phyloP scores from a whole-genome alignment of 768 basidiomycete genomes.

The Scleroderma citrinum region DNA sequence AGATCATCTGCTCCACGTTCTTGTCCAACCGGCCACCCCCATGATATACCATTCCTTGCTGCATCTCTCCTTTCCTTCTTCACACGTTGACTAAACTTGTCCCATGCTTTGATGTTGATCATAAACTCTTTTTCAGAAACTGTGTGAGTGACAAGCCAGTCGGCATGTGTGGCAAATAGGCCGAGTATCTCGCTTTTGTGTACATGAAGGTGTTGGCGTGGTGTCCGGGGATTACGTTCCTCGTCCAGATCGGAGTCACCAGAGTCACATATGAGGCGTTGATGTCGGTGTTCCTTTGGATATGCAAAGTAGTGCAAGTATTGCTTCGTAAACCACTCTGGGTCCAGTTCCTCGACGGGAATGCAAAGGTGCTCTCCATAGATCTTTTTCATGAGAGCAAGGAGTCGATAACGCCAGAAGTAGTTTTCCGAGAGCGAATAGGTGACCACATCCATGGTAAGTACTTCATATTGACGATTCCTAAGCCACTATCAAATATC shows the following conservation, averaged over 20 bases:
- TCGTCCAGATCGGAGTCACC: slow-evolving; percentile 27
- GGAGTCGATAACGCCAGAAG: slow-evolving; percentile 44
- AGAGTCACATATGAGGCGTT: slow-evolving; percentile 15
- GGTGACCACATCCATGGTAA: slow-evolving; percentile 40
- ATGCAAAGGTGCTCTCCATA: slow-evolving; percentile 26
- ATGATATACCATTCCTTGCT: slow-evolving; percentile 13
- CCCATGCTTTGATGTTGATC: slow-evolving; percentile 44
- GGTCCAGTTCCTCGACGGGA: slow-evolving; percentile 14
- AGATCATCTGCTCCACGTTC: slow-evolving; percentile 1
- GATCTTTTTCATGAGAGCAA: slow-evolving; percentile 44
- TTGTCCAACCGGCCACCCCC: slow-evolving; percentile 18
- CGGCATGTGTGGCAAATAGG: slow-evolving; percentile 48
- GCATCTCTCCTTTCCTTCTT: slow-evolving; percentile 30
- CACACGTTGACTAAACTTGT: slow-evolving; percentile 35
- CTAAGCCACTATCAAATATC: slow-evolving; percentile 20
- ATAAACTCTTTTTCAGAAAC: slow-evolving; percentile 22
- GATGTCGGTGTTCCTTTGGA: slow-evolving; percentile 28
- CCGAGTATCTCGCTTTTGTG: slow-evolving; percentile 46
- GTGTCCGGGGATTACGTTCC: slow-evolving; percentile 21
- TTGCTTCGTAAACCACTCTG: not conserved
- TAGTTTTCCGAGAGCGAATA: slow-evolving; percentile 42
- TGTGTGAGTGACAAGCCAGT: slow-evolving; percentile 54
- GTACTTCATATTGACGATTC: slow-evolving; percentile 39
- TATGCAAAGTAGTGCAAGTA: not conserved
- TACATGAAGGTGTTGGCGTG: slow-evolving; percentile 42